phyloP scores from a whole-genome alignment of 2,329 filamentous ascomycete genomes.

The Ophiostoma angusticollis region DNA sequence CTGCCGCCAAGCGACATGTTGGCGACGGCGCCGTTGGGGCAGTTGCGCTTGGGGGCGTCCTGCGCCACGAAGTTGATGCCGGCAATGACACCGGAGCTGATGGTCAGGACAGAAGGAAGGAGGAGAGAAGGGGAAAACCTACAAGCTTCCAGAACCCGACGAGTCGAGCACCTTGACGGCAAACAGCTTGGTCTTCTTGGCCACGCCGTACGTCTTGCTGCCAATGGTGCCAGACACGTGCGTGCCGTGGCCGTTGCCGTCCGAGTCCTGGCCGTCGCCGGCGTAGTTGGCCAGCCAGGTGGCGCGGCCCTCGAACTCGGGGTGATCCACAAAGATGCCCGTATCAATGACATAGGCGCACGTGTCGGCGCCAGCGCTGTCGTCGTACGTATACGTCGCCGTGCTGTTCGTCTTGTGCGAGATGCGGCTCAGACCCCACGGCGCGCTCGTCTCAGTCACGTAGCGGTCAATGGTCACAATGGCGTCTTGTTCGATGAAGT shows the following conservation, averaged over 20 bases:
- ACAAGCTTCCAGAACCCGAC: constrained; percentile 24
- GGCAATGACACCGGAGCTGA: constrained; percentile 28
- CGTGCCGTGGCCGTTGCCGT: constrained; percentile 35
- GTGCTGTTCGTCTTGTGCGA: constrained; percentile 14
- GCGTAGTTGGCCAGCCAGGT: constrained; percentile 26
- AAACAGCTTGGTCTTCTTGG: constrained; percentile 30
- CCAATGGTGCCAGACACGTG: constrained; percentile 34
- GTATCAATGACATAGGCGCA: constrained; percentile 34
- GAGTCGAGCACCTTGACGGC: constrained; percentile 23
- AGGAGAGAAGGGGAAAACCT: neutral
- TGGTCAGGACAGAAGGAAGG: no score
- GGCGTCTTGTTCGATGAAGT: constrained; percentile 21
- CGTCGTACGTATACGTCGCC: constrained; percentile 20
- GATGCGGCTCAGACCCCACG: constrained; percentile 20
- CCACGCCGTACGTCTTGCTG: constrained; percentile 29
- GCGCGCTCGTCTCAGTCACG: constrained; percentile 16
- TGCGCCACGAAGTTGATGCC: constrained; percentile 30
- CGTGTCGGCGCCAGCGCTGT: constrained; percentile 18
- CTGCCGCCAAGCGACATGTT: constrained; percentile 45
- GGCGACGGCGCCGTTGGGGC: constrained; percentile 33
- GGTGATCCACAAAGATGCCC: constrained; percentile 30
- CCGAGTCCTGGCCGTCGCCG: constrained; percentile 23
- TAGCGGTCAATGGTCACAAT: constrained; percentile 19
- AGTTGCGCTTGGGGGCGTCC: constrained; percentile 23
- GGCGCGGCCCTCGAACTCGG: constrained; percentile 31